Conservation (phyloP, 1,139 yeast species). For the Saccharomyces hybrid region DNA sequence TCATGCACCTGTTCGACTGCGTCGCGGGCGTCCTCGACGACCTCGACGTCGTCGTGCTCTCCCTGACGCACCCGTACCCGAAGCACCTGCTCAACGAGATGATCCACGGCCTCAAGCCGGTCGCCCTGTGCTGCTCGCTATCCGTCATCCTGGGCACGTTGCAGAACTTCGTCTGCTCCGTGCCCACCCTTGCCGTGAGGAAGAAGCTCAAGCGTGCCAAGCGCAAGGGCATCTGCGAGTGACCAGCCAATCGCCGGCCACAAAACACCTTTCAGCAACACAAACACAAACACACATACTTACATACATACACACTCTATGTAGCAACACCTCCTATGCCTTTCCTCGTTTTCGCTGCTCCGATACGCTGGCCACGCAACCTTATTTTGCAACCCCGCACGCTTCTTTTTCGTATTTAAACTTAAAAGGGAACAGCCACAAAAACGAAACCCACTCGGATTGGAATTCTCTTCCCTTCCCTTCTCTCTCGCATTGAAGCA, state of each 20-base stretch:
- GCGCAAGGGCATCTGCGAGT: conserved; percentile 34
- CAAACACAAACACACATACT: neutral
- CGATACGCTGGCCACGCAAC: neutral
- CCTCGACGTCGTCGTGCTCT: conserved; percentile 23
- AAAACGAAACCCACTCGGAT: neutral
- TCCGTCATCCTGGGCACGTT: conserved; percentile 26
- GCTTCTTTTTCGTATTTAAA: neutral
- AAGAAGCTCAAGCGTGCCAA: conserved; percentile 71
- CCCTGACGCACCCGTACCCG: conserved; percentile 64
- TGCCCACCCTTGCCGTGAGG: conserved; percentile 88
- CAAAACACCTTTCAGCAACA: too few species aligned
- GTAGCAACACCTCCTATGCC: neutral
- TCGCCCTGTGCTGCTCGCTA: conserved; percentile 58
- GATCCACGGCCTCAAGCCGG: conserved; percentile 75
- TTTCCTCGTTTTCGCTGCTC: neutral
- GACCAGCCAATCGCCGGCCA: neutral
- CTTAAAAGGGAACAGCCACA: neutral
- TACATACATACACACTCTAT: neutral
- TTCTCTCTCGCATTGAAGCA: too few species aligned
- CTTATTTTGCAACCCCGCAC: neutral
- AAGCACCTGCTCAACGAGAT: conserved; percentile 77
- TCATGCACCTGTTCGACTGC: conserved; percentile 27
- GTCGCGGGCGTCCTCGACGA: conserved; percentile 23
- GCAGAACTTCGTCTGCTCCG: conserved; percentile 42
- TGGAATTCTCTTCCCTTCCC: too few species aligned